phyloP scores from a whole-genome alignment of 176 grass and related monocot species.

The Paspalum vaginatum region DNA sequence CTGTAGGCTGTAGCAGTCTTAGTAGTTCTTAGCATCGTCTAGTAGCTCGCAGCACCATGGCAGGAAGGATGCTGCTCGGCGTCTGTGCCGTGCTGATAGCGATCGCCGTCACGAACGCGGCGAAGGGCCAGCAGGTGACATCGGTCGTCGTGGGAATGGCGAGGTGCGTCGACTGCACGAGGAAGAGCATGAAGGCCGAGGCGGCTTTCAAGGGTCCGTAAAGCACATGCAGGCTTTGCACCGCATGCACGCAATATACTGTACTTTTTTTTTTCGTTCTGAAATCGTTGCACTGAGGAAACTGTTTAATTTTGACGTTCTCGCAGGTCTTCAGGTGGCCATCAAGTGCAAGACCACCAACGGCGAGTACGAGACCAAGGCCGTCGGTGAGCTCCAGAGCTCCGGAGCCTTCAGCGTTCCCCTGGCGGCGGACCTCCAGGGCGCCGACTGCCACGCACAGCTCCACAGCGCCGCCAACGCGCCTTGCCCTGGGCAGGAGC shows the following conservation, averaged over 20 bases:
- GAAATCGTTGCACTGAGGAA: no score
- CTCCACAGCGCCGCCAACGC: not conserved
- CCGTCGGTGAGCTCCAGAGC: not conserved
- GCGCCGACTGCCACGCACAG: slow-evolving; percentile 36
- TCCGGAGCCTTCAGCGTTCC: slow-evolving; percentile 17
- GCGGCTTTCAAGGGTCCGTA: slow-evolving; percentile 18
- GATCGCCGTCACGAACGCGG: not conserved
- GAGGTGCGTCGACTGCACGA: slow-evolving; percentile 18
- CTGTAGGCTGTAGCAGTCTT: not conserved
- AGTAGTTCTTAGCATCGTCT: no score
- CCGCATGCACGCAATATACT: not conserved
- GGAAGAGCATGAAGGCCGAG: slow-evolving; percentile 26
- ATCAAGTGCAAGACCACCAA: slow-evolving; percentile 40
- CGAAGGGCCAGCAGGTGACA: not conserved
- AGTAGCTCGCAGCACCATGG: not conserved
- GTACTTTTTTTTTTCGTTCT: no score
- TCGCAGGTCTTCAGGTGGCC: slow-evolving; percentile 29
- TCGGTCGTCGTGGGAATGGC: slow-evolving; percentile 29
- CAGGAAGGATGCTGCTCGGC: not conserved
- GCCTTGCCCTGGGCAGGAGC: slow-evolving; percentile 35
- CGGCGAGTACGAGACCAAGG: slow-evolving; percentile 41
- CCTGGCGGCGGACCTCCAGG: slow-evolving; percentile 4
- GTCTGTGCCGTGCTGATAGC: slow-evolving; percentile 10
- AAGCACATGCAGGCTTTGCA: not conserved
- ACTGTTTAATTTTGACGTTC: not conserved